Conservation (phyloP, 768 basidiomycete genomes). For the Galerina marginata region DNA sequence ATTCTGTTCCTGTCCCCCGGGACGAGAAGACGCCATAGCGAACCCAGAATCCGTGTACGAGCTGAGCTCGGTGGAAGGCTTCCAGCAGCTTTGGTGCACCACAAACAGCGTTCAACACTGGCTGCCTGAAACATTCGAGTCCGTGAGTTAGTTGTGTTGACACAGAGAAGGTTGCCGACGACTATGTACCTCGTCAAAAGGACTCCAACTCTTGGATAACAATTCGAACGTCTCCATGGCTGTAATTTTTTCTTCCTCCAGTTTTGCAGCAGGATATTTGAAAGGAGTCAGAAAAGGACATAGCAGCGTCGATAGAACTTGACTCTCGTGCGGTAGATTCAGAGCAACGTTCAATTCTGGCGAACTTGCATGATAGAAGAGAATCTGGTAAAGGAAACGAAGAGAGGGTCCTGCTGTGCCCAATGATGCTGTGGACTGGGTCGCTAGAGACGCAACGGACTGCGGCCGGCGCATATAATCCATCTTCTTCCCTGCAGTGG, state of each 20-base stretch:
- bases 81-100: conserved; percentile 71
- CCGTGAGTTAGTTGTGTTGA: background rate
- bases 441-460: conserved; percentile 37
- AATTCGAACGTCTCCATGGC: conserved; percentile 69
- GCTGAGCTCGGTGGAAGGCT: conserved; percentile 41
- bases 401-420: conserved; percentile 42
- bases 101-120: conserved; percentile 65
- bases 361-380: conserved; percentile 50
- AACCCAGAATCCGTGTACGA: conserved; percentile 55
- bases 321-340: conserved; percentile 58
- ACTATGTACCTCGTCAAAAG: conserved; percentile 54
- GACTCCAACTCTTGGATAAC: conserved; percentile 60
- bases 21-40: conserved; percentile 53
- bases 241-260: conserved; percentile 58
- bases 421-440: conserved; percentile 27
- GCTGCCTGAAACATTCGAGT: conserved; percentile 32
- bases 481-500: conserved; percentile 27
- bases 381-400: conserved; percentile 47
- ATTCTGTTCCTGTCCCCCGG: conserved; percentile 47
- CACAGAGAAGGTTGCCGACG: background rate
- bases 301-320: conserved; percentile 64
- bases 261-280: conserved; percentile 28
- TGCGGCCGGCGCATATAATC: conserved; percentile 49
- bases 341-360: conserved; percentile 25
- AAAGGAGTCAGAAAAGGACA: conserved; percentile 55